These are phyloP conservation scores for Aspergillus sclerotioniger DNA, from an alignment of 495 filamentous ascomycete species.

Conservation along the genomic window DNA sequence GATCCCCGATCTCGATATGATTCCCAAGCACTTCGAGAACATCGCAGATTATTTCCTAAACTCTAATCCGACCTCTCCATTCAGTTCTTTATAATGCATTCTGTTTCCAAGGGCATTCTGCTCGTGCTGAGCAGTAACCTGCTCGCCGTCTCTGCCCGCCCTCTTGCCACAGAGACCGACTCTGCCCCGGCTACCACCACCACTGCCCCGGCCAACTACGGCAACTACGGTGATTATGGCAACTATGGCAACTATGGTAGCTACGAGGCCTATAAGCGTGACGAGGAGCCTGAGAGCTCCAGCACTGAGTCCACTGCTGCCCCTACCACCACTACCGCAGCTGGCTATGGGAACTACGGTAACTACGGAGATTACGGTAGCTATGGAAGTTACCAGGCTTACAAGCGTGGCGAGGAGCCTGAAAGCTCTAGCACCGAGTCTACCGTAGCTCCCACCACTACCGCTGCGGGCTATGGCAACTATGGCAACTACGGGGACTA, in stretches of 20 bases:
- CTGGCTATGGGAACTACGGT: conserved; percentile 14
- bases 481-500: conserved; percentile 5
- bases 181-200: conserved; percentile 3
- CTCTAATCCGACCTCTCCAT: background rate
- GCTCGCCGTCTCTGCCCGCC: background rate
- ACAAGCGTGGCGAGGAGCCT: conserved; percentile 2
- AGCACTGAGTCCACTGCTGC: conserved; percentile 3
- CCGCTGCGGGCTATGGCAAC: conserved; percentile 8
- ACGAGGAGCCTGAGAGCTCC: conserved; percentile 3
- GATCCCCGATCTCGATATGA: background rate
- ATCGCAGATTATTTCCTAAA: background rate
- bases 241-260: conserved; percentile 12
- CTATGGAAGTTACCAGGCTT: conserved; percentile 13
- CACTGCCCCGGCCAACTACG: background rate
- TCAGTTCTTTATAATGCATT: conserved; percentile 4
- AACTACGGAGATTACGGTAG: background rate
- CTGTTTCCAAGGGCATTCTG: conserved; percentile 7
- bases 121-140: conserved; percentile 12
- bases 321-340: background rate
- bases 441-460: background rate
- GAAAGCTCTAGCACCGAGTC: background rate
- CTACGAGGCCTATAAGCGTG: conserved; percentile 8
- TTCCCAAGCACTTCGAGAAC: background rate
- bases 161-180: background rate
- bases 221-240: conserved; percentile 12